phyloP scores from a whole-genome alignment of 192 early-diverging fungal genomes.

The Rhizoclosmatium sp. region DNA sequence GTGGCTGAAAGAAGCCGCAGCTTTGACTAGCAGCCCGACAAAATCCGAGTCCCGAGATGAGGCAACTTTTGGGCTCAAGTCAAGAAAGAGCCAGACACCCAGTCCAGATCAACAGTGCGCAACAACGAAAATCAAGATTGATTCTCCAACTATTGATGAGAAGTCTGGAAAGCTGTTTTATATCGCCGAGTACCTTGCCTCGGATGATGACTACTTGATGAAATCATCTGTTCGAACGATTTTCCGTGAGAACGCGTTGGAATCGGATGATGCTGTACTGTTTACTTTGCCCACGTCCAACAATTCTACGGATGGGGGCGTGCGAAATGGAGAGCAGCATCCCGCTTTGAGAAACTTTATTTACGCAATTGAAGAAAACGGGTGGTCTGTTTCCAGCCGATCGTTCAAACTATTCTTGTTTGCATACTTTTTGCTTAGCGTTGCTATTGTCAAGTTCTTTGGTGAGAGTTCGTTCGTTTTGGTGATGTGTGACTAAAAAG shows the following conservation, averaged over 20 bases:
- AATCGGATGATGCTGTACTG: slow-evolving; percentile 67
- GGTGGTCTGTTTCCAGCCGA: slow-evolving; percentile 24
- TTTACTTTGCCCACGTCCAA: slow-evolving; percentile 60
- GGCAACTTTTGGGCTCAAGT: neutral
- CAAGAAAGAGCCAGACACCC: neutral
- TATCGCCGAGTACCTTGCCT: slow-evolving; percentile 61
- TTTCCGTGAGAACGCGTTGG: slow-evolving; percentile 73
- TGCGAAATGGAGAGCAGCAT: slow-evolving; percentile 40
- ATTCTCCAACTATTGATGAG: neutral
- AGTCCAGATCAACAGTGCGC: neutral
- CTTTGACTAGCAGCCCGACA: neutral
- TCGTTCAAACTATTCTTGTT: slow-evolving; percentile 34
- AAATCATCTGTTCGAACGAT: slow-evolving; percentile 63
- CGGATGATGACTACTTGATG: slow-evolving; percentile 79
- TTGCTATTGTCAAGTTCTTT: slow-evolving; percentile 52
- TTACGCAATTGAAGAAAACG: slow-evolving; percentile 43
- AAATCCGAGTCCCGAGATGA: neutral
- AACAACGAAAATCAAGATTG: slow-evolving; percentile 19
- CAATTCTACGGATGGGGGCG: neutral
- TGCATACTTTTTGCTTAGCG: slow-evolving; percentile 38
- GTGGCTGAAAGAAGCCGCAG: slow-evolving; percentile 18
- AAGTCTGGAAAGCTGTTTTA: slow-evolving; percentile 43
- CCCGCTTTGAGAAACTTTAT: slow-evolving; percentile 52
- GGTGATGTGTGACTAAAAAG: neutral
- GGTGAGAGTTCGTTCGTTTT: slow-evolving; percentile 6